phyloP scores from a whole-genome alignment of 768 basidiomycete genomes.

The Boletus barrowsii region DNA sequence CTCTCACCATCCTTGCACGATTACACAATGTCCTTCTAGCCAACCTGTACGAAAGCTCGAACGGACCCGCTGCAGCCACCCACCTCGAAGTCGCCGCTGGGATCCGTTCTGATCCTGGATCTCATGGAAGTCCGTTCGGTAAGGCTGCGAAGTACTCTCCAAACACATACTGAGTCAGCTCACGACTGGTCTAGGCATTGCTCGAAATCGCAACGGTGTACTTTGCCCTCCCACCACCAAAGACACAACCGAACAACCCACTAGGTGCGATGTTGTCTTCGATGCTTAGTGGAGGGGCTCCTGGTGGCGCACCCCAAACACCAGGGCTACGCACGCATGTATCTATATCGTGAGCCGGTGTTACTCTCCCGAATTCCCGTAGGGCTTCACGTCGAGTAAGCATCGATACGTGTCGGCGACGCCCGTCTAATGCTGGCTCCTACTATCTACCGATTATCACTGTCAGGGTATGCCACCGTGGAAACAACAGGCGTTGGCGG shows the following conservation, averaged over 20 bases:
- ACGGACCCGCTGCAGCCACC: conserved; percentile 39
- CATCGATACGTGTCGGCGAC: too few relatives aligned
- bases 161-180: background rate
- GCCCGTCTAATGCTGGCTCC: too few relatives aligned
- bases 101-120: conserved; percentile 55
- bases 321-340: too few relatives aligned
- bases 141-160: conserved; percentile 25
- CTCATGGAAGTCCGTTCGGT: conserved; percentile 71
- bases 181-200: conserved; percentile 45
- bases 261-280: conserved; percentile 87
- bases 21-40: conserved; percentile 59
- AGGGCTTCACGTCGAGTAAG: too few relatives aligned
- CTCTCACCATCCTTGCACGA: too few relatives aligned
- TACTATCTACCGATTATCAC: background rate
- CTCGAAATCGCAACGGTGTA: conserved; percentile 70
- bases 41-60: conserved; percentile 51
- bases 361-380: too few relatives aligned
- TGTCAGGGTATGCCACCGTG: background rate
- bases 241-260: conserved; percentile 69
- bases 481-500: conserved; percentile 2
- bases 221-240: conserved; percentile 84
- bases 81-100: conserved; percentile 61
- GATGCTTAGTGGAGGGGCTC: conserved; percentile 72
- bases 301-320: conserved; percentile 27
- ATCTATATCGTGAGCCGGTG: too few relatives aligned